These are phyloP conservation scores for Rhodotorula diobovata DNA, from an alignment of 768 basidiomycete species.

Conservation along the genomic window DNA sequence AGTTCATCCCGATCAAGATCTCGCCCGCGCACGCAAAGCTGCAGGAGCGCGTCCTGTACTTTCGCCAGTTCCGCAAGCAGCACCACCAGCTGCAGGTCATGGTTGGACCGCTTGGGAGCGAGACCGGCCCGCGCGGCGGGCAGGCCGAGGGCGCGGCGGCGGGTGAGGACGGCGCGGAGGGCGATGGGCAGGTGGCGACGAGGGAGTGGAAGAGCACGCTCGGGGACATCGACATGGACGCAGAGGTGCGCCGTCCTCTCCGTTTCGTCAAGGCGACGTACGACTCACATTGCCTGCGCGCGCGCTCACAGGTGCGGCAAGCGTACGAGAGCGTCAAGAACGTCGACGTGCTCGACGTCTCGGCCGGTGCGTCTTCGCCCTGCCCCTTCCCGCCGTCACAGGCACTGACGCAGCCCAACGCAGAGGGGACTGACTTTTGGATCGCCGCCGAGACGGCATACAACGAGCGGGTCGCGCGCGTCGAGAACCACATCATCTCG, in stretches of 20 bases:
- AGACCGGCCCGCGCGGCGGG: slow-evolving; percentile 14
- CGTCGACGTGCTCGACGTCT: slow-evolving; percentile 92
- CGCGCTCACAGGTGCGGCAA: slow-evolving; percentile 60
- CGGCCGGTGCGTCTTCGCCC: slow-evolving; percentile 61
- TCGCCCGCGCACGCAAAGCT: slow-evolving; percentile 82
- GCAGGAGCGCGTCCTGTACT: slow-evolving; percentile 77
- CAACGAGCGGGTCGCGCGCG: slow-evolving; percentile 91
- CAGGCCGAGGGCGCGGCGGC: not conserved
- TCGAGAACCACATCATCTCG: slow-evolving; percentile 98
- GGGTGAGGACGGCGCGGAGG: slow-evolving; percentile 38
- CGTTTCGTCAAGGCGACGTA: not conserved
- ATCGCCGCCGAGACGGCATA: slow-evolving; percentile 94
- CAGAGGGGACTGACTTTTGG: slow-evolving; percentile 97
- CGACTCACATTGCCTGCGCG: not conserved
- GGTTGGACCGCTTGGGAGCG: slow-evolving; percentile 64
- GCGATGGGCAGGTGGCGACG: slow-evolving; percentile 55
- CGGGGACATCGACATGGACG: slow-evolving; percentile 90
- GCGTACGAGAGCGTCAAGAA: slow-evolving; percentile 97
- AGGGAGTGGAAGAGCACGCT: slow-evolving; percentile 59
- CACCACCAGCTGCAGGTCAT: slow-evolving; percentile 96
- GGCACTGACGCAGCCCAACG: not conserved
- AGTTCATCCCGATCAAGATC: slow-evolving; percentile 96
- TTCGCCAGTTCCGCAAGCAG: slow-evolving; percentile 89
- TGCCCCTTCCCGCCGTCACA: not conserved
- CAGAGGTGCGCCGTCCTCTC: slow-evolving; percentile 54